phyloP scores from a whole-genome alignment of 371 early-diverging fungal genomes.

The Mortierella sp. region DNA sequence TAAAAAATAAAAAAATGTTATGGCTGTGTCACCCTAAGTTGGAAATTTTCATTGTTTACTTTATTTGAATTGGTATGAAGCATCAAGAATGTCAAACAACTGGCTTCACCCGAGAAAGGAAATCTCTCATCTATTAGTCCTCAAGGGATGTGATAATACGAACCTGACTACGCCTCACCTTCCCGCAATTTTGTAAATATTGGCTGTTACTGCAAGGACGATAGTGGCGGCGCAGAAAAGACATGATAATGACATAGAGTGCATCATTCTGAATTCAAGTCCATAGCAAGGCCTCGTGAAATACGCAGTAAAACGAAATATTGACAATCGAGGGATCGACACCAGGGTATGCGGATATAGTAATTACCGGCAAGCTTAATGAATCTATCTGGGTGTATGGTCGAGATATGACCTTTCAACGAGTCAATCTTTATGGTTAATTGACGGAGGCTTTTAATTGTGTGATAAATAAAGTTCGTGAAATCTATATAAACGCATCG shows the following conservation, averaged over 20 bases:
- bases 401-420: no score
- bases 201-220: background rate
- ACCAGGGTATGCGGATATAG: background rate
- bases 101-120: background rate
- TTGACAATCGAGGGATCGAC: background rate
- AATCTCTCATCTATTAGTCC: background rate
- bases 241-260: background rate
- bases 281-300: no score
- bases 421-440: no score
- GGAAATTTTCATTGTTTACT: background rate
- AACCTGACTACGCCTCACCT: background rate
- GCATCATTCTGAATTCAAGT: background rate
- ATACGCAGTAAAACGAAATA: no score
- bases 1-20: background rate
- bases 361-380: background rate
- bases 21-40: background rate
- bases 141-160: background rate
- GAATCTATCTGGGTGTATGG: background rate
- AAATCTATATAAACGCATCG: no score
- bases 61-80: background rate
- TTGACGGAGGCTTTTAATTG: no score
- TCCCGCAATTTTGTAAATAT: background rate
- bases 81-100: no score
- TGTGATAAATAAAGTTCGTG: no score
- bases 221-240: slow-evolving; percentile 2